A percentile compares a stretch with the other conserved stretches of the same genome.
Conservation (phyloP, 768 basidiomycete genomes). For the Macrolepiota albuminosa region DNA sequence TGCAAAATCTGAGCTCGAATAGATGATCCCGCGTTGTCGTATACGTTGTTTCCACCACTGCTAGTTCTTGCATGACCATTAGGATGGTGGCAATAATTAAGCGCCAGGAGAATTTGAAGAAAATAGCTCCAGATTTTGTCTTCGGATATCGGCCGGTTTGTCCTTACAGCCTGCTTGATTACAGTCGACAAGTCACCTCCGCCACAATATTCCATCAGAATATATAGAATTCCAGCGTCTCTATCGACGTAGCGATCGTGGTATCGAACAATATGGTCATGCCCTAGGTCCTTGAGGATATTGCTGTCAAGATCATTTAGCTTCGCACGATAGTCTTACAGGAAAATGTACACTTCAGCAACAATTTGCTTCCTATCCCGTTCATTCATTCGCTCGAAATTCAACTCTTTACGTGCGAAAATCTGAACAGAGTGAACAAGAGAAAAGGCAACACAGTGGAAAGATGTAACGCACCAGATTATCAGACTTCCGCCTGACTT, state of each 20-base stretch:
- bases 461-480: conserved; percentile 55
- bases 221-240: conserved; percentile 87
- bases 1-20: conserved; percentile 79
- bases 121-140: conserved; percentile 96
- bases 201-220: conserved; percentile 98
- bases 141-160: conserved; percentile 75
- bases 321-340: background rate
- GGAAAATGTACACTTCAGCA: conserved; percentile 83
- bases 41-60: conserved; percentile 27
- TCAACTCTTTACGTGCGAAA: conserved; percentile 91
- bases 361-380: conserved; percentile 96
- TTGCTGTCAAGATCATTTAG: conserved; percentile 47
- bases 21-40: conserved; percentile 41
- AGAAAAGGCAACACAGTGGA: background rate
- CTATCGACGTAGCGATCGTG: conserved; percentile 90
- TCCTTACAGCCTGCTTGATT: conserved; percentile 74
- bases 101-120: conserved; percentile 84
- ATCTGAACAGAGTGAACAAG: conserved; percentile 35
- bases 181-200: conserved; percentile 90
- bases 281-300: conserved; percentile 92
- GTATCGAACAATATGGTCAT: conserved; percentile 96
- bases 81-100: conserved; percentile 92
- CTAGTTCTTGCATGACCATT: conserved; percentile 45
- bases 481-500: conserved; percentile 82
- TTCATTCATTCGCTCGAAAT: conserved; percentile 96